phyloP scores from a whole-genome alignment of 2,329 filamentous ascomycete species.

The Paracorniculantispora psalliotae region DNA sequence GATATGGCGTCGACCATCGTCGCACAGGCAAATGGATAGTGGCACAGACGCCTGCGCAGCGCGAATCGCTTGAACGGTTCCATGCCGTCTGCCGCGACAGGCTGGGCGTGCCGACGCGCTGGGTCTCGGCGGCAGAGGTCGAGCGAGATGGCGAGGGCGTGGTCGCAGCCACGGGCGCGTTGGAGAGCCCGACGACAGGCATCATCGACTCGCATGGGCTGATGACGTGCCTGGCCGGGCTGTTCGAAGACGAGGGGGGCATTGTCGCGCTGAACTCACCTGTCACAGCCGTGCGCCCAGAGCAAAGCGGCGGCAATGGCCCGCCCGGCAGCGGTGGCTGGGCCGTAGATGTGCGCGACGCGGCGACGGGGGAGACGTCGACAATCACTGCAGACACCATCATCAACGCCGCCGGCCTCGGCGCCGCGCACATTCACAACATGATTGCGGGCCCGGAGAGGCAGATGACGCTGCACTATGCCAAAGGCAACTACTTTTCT shows the following conservation, averaged over 20 bases:
- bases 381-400: constrained; percentile 70
- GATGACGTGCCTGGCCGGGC: constrained; percentile 74
- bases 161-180: constrained; percentile 62
- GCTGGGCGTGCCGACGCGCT: constrained; percentile 63
- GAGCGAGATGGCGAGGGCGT: constrained; percentile 67
- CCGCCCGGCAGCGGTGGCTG: constrained; percentile 58
- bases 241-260: constrained; percentile 73
- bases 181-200: constrained; percentile 83
- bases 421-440: constrained; percentile 73
- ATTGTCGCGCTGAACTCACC: constrained; percentile 64
- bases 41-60: constrained; percentile 71
- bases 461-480: constrained; percentile 66
- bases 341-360: constrained; percentile 54
- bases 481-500: constrained; percentile 93
- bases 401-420: constrained; percentile 81
- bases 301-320: constrained; percentile 24
- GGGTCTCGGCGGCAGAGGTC: constrained; percentile 61
- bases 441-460: constrained; percentile 58
- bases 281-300: constrained; percentile 56
- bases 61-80: constrained; percentile 53
- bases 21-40: constrained; percentile 93
- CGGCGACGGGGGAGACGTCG: constrained; percentile 40
- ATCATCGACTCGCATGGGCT: constrained; percentile 84
- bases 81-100: constrained; percentile 37
- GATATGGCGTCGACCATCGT: constrained; percentile 61